A percentile compares a stretch with the other conserved stretches of the same genome.
These are phyloP conservation scores for Helicostylum pulchrum DNA, from an alignment of 192 early-diverging fungal genomes.

Conservation along the genomic window DNA sequence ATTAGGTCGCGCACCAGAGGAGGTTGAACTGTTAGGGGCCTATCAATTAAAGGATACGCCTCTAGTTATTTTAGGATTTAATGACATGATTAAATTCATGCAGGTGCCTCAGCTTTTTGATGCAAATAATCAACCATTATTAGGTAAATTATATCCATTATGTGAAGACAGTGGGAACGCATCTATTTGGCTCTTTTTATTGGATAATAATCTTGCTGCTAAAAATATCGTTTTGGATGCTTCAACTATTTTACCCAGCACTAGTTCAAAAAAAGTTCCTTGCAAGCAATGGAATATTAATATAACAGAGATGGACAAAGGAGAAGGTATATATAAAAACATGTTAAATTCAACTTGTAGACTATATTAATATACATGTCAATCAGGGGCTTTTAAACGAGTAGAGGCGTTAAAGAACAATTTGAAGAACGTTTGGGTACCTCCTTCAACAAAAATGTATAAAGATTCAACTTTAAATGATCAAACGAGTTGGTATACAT, in stretches of 20 bases:
- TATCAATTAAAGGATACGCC: slow-evolving; percentile 17
- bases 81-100: slow-evolving; percentile 34
- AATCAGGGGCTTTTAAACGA: too few relatives aligned
- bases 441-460: not conserved
- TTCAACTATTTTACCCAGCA: slow-evolving; percentile 7
- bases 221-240: not conserved
- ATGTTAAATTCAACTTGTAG: too few relatives aligned
- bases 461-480: slow-evolving; percentile 12
- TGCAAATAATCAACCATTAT: slow-evolving; percentile 22
- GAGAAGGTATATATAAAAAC: not conserved
- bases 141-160: slow-evolving; percentile 37
- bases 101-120: slow-evolving; percentile 25
- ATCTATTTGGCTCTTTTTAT: slow-evolving; percentile 21
- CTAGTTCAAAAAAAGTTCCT: not conserved
- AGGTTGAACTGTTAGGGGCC: slow-evolving; percentile 33
- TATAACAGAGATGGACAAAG: not conserved
- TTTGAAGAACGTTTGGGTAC: not conserved
- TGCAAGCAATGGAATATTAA: not conserved
- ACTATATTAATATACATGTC: too few relatives aligned
- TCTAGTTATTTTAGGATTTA: slow-evolving; percentile 35
- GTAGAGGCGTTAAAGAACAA: too few relatives aligned
- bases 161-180: slow-evolving; percentile 9
- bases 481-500: slow-evolving; percentile 23
- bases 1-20: slow-evolving; percentile 50
- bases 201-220: not conserved